Conservation (phyloP, 2,329 filamentous ascomycete species). For the Cercospora zeae-maydis region DNA sequence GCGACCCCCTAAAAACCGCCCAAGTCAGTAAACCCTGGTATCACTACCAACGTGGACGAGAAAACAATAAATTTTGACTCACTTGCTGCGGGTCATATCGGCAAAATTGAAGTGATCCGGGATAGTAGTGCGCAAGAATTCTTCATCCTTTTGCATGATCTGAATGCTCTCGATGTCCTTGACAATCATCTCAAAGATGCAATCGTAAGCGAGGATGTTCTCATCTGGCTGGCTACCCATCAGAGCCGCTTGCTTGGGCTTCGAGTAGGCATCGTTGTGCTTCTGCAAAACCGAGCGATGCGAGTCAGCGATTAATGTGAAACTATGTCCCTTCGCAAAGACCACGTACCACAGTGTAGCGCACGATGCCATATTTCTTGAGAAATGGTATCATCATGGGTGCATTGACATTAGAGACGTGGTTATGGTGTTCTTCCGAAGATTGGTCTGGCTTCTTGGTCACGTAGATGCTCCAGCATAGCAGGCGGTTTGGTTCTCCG, state of each 20-base stretch:
- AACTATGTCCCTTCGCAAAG: neutral
- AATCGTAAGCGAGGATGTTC: neutral
- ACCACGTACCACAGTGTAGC: slow-evolving; percentile 9
- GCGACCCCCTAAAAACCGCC: neutral
- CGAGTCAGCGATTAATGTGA: neutral
- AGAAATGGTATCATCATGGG: slow-evolving; percentile 15
- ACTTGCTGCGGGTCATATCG: slow-evolving; percentile 10
- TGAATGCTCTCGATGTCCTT: slow-evolving; percentile 10
- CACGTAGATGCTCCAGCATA: slow-evolving; percentile 14
- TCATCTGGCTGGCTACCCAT: slow-evolving; percentile 7
- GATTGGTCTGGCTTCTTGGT: slow-evolving; percentile 7
- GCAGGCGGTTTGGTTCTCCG: slow-evolving; percentile 7
- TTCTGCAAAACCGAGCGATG: neutral
- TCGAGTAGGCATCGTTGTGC: slow-evolving; percentile 12
- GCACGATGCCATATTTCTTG: slow-evolving; percentile 14
- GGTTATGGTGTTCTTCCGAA: slow-evolving; percentile 8
- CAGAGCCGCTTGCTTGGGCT: slow-evolving; percentile 4
- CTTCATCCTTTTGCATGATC: slow-evolving; percentile 14
- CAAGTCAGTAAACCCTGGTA: neutral
- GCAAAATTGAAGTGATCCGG: slow-evolving; percentile 13
- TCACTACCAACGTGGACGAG: no score
- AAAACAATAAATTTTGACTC: neutral
- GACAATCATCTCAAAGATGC: slow-evolving; percentile 9
- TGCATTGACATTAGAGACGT: slow-evolving; percentile 12
- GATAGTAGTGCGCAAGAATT: slow-evolving; percentile 11